phyloP scores from a whole-genome alignment of 257 asterid genomes.

The Forsythia viridissima region DNA sequence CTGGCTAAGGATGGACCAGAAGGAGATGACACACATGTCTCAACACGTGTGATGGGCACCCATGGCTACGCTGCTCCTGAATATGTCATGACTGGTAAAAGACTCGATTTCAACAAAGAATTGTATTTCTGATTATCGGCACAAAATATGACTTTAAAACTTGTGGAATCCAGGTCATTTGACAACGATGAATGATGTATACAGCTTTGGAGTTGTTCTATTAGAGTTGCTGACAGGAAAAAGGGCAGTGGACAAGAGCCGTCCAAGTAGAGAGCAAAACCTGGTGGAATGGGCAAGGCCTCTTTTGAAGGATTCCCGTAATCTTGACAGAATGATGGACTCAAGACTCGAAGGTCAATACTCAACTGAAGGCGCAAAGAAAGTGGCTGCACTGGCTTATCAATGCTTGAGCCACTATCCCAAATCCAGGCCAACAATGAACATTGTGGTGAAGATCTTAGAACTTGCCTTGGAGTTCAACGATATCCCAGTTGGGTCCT shows the following conservation, averaged over 20 bases:
- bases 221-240: slow-evolving; percentile 70
- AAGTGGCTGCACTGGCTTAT: slow-evolving; percentile 64
- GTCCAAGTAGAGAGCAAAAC: slow-evolving; percentile 55
- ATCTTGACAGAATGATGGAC: slow-evolving; percentile 60
- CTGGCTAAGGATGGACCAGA: slow-evolving; percentile 83
- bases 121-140: too few relatives aligned
- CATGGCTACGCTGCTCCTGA: slow-evolving; percentile 94
- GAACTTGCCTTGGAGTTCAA: slow-evolving; percentile 41
- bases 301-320: slow-evolving; percentile 59
- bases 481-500: slow-evolving; percentile 56
- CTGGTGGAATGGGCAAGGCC: slow-evolving; percentile 86
- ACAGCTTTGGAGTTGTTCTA: slow-evolving; percentile 75
- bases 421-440: slow-evolving; percentile 69
- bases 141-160: neutral
- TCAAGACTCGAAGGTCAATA: slow-evolving; percentile 71
- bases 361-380: slow-evolving; percentile 68
- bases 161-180: slow-evolving; percentile 56
- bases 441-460: slow-evolving; percentile 51
- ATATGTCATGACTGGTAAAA: slow-evolving; percentile 74
- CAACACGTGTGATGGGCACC: slow-evolving; percentile 85
- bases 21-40: slow-evolving; percentile 72
- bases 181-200: slow-evolving; percentile 74
- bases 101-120: neutral
- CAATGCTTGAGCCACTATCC: slow-evolving; percentile 62
- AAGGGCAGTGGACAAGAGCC: slow-evolving; percentile 57